Evolutionary conservation across 768 basidiomycete genomes (phyloP).

Genomic region (Sarcodon aspratus): DNA sequence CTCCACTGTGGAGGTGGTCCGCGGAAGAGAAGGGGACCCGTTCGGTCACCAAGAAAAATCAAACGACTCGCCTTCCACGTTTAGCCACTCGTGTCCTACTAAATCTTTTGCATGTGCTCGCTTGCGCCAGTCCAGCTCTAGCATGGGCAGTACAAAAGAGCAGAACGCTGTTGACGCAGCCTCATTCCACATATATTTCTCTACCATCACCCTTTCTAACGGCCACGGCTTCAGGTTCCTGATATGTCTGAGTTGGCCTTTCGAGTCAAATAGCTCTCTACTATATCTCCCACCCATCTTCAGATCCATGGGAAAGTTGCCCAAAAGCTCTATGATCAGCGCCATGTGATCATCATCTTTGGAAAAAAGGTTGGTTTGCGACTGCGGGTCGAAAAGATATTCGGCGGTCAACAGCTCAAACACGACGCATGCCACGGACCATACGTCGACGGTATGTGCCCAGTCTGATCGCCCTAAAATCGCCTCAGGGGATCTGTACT

Average conservation of each 20-base stretch:
- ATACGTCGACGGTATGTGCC: conserved; percentile 80
- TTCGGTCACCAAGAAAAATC: neutral
- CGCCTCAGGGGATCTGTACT: conserved; percentile 91
- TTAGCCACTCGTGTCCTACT: conserved; percentile 67
- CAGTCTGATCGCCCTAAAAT: conserved; percentile 82
- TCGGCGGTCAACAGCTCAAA: conserved; percentile 90
- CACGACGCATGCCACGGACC: conserved; percentile 84
- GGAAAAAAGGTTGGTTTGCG: conserved; percentile 68
- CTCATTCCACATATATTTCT: conserved; percentile 73
- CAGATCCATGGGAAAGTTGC: conserved; percentile 59
- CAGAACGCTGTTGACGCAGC: conserved; percentile 48
- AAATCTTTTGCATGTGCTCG: conserved; percentile 67
- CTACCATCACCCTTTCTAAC: conserved; percentile 70
- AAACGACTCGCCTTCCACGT: conserved; percentile 12
- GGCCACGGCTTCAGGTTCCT: conserved; percentile 72
- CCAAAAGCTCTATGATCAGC: conserved; percentile 86
- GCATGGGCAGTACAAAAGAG: conserved; percentile 66
- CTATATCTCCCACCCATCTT: conserved; percentile 83
- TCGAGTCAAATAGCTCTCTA: conserved; percentile 66
- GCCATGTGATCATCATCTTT: conserved; percentile 97
- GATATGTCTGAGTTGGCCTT: conserved; percentile 66
- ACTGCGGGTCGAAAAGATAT: conserved; percentile 85
- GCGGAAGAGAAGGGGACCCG: no score
- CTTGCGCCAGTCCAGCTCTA: conserved; percentile 53
- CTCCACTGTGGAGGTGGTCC: no score